Evolutionary conservation across 306 rosid species (phyloP).

Genomic region (Datisca glomerata): DNA sequence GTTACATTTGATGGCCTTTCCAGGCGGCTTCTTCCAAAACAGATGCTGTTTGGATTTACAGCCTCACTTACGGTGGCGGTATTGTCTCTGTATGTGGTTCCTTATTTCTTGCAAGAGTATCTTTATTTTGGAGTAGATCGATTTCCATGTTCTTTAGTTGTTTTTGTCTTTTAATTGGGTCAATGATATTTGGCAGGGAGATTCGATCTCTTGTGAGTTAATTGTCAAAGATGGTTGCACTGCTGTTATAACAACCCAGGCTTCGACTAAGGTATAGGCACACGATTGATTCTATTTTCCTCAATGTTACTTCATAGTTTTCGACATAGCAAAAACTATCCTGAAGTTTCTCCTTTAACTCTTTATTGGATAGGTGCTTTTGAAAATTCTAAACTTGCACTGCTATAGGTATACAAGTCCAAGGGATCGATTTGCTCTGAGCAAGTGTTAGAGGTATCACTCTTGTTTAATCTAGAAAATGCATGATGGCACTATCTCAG

Average conservation of each 20-base stretch:
- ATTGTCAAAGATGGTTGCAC: slow-evolving; percentile 49
- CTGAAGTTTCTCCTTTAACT: neutral
- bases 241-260: slow-evolving; percentile 69
- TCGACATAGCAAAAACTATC: neutral
- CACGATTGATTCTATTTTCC: neutral
- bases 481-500: too few species aligned
- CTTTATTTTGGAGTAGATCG: neutral
- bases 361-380: neutral
- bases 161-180: neutral
- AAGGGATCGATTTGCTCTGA: slow-evolving; percentile 52
- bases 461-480: too few species aligned
- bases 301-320: slow-evolving; percentile 1
- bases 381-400: neutral
- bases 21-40: slow-evolving; percentile 71
- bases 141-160: neutral
- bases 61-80: slow-evolving; percentile 84
- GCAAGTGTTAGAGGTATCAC: slow-evolving; percentile 64
- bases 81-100: slow-evolving; percentile 59
- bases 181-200: slow-evolving; percentile 43
- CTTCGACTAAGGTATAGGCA: slow-evolving; percentile 95
- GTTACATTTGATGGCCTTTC: too few species aligned
- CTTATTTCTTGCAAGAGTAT: neutral
- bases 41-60: slow-evolving; percentile 83
- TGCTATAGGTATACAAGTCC: slow-evolving; percentile 71
- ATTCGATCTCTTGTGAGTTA: slow-evolving; percentile 48